Evolutionary conservation across 345 rosid genomes (phyloP).

Genomic region (Theobroma cacao): DNA sequence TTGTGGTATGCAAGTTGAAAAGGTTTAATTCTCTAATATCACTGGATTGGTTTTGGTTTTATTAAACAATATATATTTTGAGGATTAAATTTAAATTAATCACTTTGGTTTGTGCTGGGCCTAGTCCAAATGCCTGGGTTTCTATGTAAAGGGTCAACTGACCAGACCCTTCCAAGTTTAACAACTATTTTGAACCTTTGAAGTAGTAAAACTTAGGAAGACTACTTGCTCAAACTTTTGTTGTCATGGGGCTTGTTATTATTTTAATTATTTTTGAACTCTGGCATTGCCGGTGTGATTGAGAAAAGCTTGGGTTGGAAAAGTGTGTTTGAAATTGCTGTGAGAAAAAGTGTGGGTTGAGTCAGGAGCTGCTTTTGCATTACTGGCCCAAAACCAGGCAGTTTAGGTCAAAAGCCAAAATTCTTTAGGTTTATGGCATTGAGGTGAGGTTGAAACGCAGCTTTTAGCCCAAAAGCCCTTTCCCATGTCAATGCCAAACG

Average conservation of each 20-base stretch:
- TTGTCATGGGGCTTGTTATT: neutral
- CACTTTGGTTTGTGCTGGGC: neutral
- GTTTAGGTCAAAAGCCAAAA: no score
- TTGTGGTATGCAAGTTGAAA: neutral
- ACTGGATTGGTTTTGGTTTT: neutral
- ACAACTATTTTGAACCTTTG: neutral
- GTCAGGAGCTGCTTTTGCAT: no score
- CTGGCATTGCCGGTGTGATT: no score
- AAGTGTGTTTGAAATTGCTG: no score
- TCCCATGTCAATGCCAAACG: no score
- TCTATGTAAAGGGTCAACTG: neutral
- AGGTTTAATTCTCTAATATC: neutral
- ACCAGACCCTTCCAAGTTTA: neutral
- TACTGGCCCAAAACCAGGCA: no score
- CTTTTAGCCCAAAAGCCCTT: no score
- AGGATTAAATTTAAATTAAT: neutral
- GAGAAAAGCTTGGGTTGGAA: no score
- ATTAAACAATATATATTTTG: no score
- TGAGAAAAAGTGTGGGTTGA: no score
- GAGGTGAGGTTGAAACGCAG: no score
- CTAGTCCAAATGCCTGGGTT: neutral
- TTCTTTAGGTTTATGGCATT: no score
- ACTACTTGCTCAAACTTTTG: neutral
- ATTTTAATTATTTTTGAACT: neutral
- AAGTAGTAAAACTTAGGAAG: neutral